Conservation (phyloP, 2,329 filamentous ascomycete genomes). For the Ilyonectria destructans region DNA sequence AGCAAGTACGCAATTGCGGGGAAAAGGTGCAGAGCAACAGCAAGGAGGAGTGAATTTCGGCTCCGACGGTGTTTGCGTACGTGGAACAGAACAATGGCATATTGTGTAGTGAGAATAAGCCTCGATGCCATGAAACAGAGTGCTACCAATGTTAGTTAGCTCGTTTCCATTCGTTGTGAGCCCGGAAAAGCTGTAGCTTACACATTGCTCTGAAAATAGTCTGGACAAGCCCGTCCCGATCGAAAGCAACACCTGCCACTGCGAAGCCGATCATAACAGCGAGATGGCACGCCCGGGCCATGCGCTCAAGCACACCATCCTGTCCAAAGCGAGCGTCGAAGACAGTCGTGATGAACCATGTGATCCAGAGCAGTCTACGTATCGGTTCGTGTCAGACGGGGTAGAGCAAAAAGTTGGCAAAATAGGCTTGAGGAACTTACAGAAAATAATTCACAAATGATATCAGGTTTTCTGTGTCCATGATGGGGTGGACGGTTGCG, state of each 20-base stretch:
- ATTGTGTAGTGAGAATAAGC: conserved; percentile 25
- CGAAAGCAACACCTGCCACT: conserved; percentile 21
- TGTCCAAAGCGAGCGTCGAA: conserved; percentile 28
- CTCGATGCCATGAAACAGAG: conserved; percentile 21
- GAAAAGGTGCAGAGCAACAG: conserved; percentile 14
- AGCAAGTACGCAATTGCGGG: conserved; percentile 17
- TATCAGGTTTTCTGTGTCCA: conserved; percentile 15
- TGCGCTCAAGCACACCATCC: conserved; percentile 26
- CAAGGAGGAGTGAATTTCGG: conserved; percentile 10
- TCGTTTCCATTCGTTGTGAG: not conserved
- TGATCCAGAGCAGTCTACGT: conserved; percentile 30
- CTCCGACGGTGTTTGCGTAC: conserved; percentile 16
- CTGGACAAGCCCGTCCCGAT: conserved; percentile 7
- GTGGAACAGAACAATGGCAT: conserved; percentile 18
- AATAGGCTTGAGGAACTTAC: conserved; percentile 3
- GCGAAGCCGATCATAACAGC: conserved; percentile 30
- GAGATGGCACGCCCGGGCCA: conserved; percentile 24
- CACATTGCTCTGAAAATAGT: conserved; percentile 27
- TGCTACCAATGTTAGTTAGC: not conserved
- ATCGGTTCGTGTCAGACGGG: conserved; percentile 5
- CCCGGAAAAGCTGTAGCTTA: not conserved
- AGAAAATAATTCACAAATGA: conserved; percentile 25
- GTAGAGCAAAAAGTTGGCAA: no score
- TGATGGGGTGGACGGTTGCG: conserved; percentile 29
- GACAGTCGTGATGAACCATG: conserved; percentile 29